Evolutionary conservation across 306 rosid species (phyloP).

Genomic region (Crataegus laevigata): DNA sequence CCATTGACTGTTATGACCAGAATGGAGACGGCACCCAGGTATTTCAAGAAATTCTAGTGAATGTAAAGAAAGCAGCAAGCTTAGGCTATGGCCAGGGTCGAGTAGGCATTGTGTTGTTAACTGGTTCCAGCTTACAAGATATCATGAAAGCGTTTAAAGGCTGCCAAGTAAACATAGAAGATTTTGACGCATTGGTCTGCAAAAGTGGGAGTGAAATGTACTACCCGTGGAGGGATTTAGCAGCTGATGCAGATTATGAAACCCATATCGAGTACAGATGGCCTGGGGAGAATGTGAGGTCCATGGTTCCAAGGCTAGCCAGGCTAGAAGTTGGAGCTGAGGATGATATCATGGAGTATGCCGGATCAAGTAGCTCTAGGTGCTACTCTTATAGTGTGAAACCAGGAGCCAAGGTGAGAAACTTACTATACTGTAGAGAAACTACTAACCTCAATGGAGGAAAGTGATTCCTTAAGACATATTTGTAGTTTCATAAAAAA

Average conservation of each 20-base stretch:
- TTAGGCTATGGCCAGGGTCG: conserved; percentile 33
- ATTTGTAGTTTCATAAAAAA: background rate
- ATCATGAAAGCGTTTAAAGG: conserved; percentile 42
- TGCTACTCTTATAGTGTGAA: conserved; percentile 58
- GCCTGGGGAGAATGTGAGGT: conserved; percentile 70
- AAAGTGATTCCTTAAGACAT: background rate
- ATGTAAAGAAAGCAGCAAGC: conserved; percentile 38
- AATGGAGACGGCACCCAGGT: conserved; percentile 37
- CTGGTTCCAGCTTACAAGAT: conserved; percentile 60
- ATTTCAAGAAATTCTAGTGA: conserved; percentile 32
- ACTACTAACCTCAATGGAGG: background rate
- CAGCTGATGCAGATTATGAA: conserved; percentile 60
- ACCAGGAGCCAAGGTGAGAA: conserved; percentile 39
- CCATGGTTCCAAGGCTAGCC: conserved; percentile 54
- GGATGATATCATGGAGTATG: conserved; percentile 40
- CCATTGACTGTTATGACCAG: conserved; percentile 51
- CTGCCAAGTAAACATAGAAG: conserved; percentile 43
- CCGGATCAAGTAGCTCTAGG: conserved; percentile 40
- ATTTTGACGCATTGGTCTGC: conserved; percentile 67
- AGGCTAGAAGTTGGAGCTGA: conserved; percentile 45
- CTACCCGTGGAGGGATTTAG: conserved; percentile 65
- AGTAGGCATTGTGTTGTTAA: conserved; percentile 46
- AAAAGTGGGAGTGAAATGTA: conserved; percentile 76
- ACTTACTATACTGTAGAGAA: conserved; percentile 2
- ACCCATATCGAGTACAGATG: conserved; percentile 60